These are phyloP conservation scores for Ascosphaera aggregata DNA, from an alignment of 2,329 filamentous ascomycete genomes.

Conservation along the genomic window DNA sequence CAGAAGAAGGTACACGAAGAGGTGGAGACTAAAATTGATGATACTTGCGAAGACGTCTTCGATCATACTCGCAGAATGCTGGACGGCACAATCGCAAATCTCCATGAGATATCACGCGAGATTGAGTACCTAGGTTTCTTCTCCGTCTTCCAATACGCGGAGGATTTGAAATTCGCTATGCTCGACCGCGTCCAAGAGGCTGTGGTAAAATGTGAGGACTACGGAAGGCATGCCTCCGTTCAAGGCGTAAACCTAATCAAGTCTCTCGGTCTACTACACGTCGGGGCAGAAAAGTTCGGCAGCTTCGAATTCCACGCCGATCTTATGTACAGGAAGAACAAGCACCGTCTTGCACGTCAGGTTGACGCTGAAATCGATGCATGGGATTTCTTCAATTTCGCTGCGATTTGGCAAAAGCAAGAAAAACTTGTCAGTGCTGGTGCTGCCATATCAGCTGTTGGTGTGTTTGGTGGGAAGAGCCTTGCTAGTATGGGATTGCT, in stretches of 20 bases:
- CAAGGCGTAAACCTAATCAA: constrained; percentile 71
- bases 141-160: constrained; percentile 72
- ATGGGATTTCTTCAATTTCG: constrained; percentile 81
- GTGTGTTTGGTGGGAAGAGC: constrained; percentile 59
- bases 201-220: constrained; percentile 60
- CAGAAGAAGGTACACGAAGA: constrained; percentile 57
- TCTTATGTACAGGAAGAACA: constrained; percentile 75
- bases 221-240: constrained; percentile 56
- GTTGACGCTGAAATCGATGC: constrained; percentile 74
- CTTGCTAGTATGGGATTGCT: constrained; percentile 74
- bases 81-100: constrained; percentile 47
- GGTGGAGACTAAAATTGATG: constrained; percentile 61
- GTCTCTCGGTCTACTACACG: constrained; percentile 64
- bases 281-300: constrained; percentile 58
- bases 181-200: constrained; percentile 63
- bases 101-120: constrained; percentile 55
- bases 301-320: constrained; percentile 75
- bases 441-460: constrained; percentile 80
- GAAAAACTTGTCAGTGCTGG: constrained; percentile 89
- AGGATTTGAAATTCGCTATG: constrained; percentile 82
- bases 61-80: constrained; percentile 56
- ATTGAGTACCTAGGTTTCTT: constrained; percentile 74
- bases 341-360: constrained; percentile 59
- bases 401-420: constrained; percentile 61
- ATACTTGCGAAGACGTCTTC: constrained; percentile 68